phyloP scores from a whole-genome alignment of 169 alveolate species.

The Plasmodium adleri region DNA sequence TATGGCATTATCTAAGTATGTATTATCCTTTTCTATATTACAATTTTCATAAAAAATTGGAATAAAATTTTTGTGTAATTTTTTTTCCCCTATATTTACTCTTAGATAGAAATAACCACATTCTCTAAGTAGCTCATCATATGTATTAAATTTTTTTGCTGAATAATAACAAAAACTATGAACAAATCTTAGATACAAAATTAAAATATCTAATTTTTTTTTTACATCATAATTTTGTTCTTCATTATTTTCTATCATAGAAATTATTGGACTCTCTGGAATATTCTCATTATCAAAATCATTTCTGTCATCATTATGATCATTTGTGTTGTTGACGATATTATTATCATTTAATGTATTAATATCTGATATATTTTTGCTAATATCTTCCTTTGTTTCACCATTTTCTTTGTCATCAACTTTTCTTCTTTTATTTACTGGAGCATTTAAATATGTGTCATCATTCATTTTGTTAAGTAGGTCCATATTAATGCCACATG shows the following conservation, averaged over 20 bases:
- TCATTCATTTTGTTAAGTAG: conserved; percentile 1
- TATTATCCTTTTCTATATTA: conserved; percentile 23
- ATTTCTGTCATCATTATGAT: neutral
- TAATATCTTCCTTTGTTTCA: neutral
- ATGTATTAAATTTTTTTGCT: conserved; percentile 66
- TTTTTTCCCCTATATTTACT: conserved; percentile 36
- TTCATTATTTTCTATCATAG: conserved; percentile 32
- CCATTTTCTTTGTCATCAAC: conserved; percentile 2
- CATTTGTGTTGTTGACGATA: neutral
- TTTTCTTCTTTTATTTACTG: conserved; percentile 22
- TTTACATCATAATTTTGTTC: neutral
- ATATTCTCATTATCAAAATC: neutral
- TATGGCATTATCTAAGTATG: neutral
- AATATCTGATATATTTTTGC: neutral
- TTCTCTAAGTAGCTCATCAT: conserved; percentile 72
- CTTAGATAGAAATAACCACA: conserved; percentile 68
- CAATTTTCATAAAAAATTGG: conserved; percentile 70
- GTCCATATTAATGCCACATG: conserved; percentile 32
- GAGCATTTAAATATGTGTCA: conserved; percentile 4
- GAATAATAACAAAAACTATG: conserved; percentile 73
- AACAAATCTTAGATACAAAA: conserved; percentile 60
- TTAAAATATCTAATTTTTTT: conserved; percentile 43
- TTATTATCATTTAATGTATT: neutral
- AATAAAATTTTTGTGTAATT: conserved; percentile 16
- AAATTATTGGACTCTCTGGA: conserved; percentile 34